Percentiles rank a stretch among this genome's conserved stretches.
phyloP scores from a whole-genome alignment of 1,139 yeast species.

The Komagataea norvegica region DNA sequence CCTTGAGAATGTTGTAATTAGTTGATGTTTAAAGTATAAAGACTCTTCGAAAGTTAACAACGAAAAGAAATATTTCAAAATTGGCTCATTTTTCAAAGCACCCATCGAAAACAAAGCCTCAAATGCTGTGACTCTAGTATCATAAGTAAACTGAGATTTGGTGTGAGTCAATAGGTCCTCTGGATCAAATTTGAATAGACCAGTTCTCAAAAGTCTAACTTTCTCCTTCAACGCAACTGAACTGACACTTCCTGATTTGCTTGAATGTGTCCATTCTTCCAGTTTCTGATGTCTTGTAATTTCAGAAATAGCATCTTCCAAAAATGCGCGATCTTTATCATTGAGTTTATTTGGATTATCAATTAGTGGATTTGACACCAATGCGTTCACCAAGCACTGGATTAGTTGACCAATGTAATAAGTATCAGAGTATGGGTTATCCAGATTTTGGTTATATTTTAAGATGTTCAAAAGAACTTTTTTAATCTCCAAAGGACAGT shows the following conservation, averaged over 20 bases:
- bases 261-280: slow-evolving; percentile 86
- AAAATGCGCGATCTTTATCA: slow-evolving; percentile 31
- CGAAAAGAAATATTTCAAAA: slow-evolving; percentile 59
- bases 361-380: slow-evolving; percentile 31
- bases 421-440: slow-evolving; percentile 72
- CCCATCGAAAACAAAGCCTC: slow-evolving; percentile 68
- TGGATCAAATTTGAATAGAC: slow-evolving; percentile 48
- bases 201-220: slow-evolving; percentile 54
- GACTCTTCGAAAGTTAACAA: slow-evolving; percentile 54
- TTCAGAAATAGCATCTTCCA: slow-evolving; percentile 48
- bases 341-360: slow-evolving; percentile 23
- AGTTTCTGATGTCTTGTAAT: slow-evolving; percentile 70
- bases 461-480: slow-evolving; percentile 65
- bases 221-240: slow-evolving; percentile 54
- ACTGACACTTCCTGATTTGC: slow-evolving; percentile 53
- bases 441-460: slow-evolving; percentile 81
- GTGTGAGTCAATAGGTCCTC: slow-evolving; percentile 50
- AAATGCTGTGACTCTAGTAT: slow-evolving; percentile 65
- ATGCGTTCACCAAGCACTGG: slow-evolving; percentile 47
- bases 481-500: slow-evolving; percentile 61
- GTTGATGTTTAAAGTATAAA: slow-evolving; percentile 44
- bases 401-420: slow-evolving; percentile 61
- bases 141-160: slow-evolving; percentile 41
- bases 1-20: slow-evolving; percentile 45
- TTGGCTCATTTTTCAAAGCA: slow-evolving; percentile 60